Evolutionary conservation across 2,329 filamentous ascomycete genomes (phyloP).

Genomic region (Beauveria brongniartii): DNA sequence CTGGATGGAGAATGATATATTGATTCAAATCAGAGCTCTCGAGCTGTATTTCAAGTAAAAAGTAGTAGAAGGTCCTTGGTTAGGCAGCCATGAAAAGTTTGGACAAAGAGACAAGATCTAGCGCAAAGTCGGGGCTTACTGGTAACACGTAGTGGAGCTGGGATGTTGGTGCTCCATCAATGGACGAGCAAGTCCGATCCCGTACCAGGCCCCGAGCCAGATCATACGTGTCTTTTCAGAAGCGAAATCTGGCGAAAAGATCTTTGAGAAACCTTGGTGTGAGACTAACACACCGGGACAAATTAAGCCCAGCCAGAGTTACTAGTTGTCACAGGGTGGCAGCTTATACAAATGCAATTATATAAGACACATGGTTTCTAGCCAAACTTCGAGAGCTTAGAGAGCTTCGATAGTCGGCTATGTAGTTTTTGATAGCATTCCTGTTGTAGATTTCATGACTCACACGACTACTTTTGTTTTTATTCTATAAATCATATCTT

Average conservation of each 20-base stretch:
- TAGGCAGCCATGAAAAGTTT: neutral
- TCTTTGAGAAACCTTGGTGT: too few relatives aligned
- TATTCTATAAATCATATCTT: neutral
- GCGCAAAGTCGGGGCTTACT: neutral
- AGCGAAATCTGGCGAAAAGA: too few relatives aligned
- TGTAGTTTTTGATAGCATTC: neutral
- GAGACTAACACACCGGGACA: neutral
- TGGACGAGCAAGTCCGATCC: neutral
- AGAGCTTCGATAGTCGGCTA: neutral
- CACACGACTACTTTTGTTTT: neutral
- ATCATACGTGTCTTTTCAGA: too few relatives aligned
- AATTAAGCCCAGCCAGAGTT: neutral
- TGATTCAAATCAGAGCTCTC: neutral
- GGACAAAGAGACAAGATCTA: neutral
- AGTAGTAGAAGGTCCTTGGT: too few relatives aligned
- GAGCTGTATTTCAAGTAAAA: neutral
- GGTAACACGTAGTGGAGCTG: neutral
- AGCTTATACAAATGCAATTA: neutral
- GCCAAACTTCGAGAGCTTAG: neutral
- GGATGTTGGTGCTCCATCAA: neutral
- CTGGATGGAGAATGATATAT: too few relatives aligned
- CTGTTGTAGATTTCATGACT: neutral
- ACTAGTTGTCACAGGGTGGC: neutral
- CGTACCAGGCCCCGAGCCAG: neutral
- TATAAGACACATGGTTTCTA: neutral